phyloP scores from a whole-genome alignment of 2,329 filamentous ascomycete species.

The Chaetothyriales sp. region DNA sequence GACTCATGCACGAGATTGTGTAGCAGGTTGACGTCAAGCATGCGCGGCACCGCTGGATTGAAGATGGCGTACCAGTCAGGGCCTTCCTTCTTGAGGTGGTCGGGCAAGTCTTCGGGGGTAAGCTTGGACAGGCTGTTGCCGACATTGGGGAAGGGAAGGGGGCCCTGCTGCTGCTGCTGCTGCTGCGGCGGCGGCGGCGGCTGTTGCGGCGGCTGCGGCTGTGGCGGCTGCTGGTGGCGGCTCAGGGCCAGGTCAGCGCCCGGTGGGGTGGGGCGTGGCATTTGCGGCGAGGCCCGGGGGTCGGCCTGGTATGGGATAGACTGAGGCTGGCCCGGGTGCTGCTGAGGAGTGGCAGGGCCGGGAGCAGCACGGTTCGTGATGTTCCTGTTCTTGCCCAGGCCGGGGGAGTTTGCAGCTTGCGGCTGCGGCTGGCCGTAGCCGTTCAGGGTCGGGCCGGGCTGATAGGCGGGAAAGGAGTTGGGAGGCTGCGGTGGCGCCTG shows the following conservation, averaged over 20 bases:
- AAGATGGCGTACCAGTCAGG: conserved; percentile 95
- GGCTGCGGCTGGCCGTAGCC: conserved; percentile 60
- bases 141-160: conserved; percentile 41
- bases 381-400: conserved; percentile 60
- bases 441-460: conserved; percentile 50
- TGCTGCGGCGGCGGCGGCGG: too few relatives aligned
- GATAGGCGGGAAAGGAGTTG: conserved; percentile 58
- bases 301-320: conserved; percentile 56
- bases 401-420: conserved; percentile 75
- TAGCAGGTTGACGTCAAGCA: conserved; percentile 83
- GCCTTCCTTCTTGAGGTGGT: conserved; percentile 76
- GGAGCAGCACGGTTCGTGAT: conserved; percentile 42
- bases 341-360: conserved; percentile 75
- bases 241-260: conserved; percentile 14
- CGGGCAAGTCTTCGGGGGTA: conserved; percentile 70
- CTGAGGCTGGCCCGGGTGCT: conserved; percentile 58
- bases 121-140: conserved; percentile 70
- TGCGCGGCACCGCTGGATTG: conserved; percentile 78
- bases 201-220: too few relatives aligned
- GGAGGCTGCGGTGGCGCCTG: conserved; percentile 58
- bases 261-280: conserved; percentile 66
- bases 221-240: conserved; percentile 11
- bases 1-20: conserved; percentile 90
- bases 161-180: conserved; percentile 26
- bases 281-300: conserved; percentile 68